Percentiles rank a stretch among this genome's conserved stretches.
Conservation (phyloP, 1,284 basidiomycete species). For the Malassezia yamatoensis region DNA sequence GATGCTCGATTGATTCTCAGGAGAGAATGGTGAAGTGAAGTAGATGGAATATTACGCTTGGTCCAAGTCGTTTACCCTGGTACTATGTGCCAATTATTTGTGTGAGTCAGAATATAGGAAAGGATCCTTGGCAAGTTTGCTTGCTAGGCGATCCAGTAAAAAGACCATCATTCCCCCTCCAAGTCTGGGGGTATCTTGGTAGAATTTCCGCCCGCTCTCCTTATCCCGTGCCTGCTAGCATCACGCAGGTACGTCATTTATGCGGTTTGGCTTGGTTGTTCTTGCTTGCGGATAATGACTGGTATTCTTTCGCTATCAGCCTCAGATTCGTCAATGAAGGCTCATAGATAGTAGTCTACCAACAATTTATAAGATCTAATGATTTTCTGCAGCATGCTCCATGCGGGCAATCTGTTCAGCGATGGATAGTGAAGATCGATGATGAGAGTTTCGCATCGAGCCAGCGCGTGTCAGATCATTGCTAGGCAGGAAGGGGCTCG, state of each 20-base stretch:
- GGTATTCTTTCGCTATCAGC: slow-evolving; percentile 23
- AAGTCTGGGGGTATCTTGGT: not conserved
- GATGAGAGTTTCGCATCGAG: not conserved
- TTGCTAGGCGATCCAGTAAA: too few relatives aligned
- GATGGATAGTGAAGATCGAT: not conserved
- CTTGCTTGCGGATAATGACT: slow-evolving; percentile 17
- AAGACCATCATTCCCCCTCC: not conserved
- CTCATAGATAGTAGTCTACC: slow-evolving; percentile 22
- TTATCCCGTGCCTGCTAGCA: slow-evolving; percentile 17
- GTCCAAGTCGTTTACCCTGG: too few relatives aligned
- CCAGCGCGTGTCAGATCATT: not conserved
- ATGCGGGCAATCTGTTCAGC: slow-evolving; percentile 7
- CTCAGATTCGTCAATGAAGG: slow-evolving; percentile 20
- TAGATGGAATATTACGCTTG: too few relatives aligned
- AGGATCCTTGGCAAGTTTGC: too few relatives aligned
- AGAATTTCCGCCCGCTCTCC: slow-evolving; percentile 13
- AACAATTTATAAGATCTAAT: not conserved
- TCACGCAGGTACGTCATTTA: slow-evolving; percentile 15
- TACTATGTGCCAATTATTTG: too few relatives aligned
- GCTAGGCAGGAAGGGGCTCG: not conserved
- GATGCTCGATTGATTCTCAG: too few relatives aligned
- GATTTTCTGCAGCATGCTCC: slow-evolving; percentile 13
- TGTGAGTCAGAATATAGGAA: too few relatives aligned
- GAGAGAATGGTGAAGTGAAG: too few relatives aligned
- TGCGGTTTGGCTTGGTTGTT: slow-evolving; percentile 19